Evolutionary conservation across 2,329 filamentous ascomycete genomes (phyloP).

Genomic region (Podosphaera xanthii): DNA sequence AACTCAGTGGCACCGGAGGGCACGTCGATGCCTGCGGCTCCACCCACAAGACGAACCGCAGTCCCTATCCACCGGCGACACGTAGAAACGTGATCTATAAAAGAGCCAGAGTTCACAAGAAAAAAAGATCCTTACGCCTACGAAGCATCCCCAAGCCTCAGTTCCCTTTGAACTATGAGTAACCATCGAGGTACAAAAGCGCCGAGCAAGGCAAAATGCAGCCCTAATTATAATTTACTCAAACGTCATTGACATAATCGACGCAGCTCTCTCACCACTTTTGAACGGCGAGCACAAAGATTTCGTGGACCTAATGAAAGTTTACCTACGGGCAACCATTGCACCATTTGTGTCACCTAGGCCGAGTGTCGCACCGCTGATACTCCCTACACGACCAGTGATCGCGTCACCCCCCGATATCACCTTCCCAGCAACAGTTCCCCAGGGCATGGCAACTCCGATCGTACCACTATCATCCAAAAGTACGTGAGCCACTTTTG

Average conservation of each 20-base stretch:
- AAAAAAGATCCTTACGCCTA: not conserved
- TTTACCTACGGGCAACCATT: not conserved
- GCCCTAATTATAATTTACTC: not conserved
- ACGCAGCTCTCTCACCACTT: not conserved
- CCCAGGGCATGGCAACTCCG: too few species aligned
- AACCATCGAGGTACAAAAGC: not conserved
- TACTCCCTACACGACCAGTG: too few species aligned
- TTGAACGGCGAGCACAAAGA: not conserved
- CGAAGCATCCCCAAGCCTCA: too few species aligned
- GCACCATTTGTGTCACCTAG: not conserved
- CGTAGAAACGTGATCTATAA: not conserved
- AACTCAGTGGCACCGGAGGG: too few species aligned
- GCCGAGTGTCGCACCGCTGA: too few species aligned
- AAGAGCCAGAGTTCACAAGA: not conserved
- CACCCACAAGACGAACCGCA: not conserved
- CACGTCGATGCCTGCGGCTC: not conserved
- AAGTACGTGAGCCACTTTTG: too few species aligned
- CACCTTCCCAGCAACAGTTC: too few species aligned
- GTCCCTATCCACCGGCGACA: not conserved
- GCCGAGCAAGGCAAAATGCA: not conserved
- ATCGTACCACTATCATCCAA: too few species aligned
- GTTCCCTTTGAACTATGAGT: not conserved
- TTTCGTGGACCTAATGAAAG: not conserved
- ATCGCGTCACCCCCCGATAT: too few species aligned
- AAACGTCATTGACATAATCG: not conserved